Evolutionary conservation across 768 basidiomycete species (phyloP).

Genomic region (Lactarius quietus): DNA sequence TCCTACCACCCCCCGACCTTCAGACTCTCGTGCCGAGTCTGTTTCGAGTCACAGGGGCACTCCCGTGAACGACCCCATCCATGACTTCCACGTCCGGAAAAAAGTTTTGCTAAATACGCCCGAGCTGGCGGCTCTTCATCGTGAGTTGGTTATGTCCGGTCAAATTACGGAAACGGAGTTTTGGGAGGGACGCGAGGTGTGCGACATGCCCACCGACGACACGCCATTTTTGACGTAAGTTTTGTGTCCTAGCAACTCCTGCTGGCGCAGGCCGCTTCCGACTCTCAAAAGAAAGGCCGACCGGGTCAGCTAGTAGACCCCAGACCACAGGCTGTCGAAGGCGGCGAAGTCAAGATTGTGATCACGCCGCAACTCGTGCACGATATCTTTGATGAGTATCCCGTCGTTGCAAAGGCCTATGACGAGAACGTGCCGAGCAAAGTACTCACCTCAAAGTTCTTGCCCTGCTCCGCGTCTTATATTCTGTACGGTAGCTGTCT

Average conservation of each 20-base stretch:
- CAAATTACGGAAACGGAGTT: constrained; percentile 92
- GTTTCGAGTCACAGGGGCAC: constrained; percentile 52
- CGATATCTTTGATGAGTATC: constrained; percentile 98
- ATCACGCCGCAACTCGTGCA: constrained; percentile 89
- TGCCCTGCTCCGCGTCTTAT: constrained; percentile 7
- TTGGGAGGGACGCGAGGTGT: constrained; percentile 94
- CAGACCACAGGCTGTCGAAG: constrained; percentile 77
- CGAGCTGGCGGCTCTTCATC: constrained; percentile 77
- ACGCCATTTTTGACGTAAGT: constrained; percentile 30
- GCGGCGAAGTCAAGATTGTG: constrained; percentile 83
- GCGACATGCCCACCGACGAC: constrained; percentile 24
- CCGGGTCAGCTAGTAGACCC: constrained; percentile 85
- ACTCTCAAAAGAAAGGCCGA: constrained; percentile 75
- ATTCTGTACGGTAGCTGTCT: constrained; percentile 52
- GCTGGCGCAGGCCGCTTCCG: constrained; percentile 68
- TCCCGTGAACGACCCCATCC: constrained; percentile 57
- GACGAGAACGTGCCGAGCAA: constrained; percentile 87
- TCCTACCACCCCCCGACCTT: constrained; percentile 40
- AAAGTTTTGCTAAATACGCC: constrained; percentile 74
- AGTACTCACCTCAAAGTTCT: constrained; percentile 39
- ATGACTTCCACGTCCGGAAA: constrained; percentile 72
- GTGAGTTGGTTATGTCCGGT: constrained; percentile 79
- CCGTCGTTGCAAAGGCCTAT: constrained; percentile 89
- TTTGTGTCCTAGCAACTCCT: constrained; percentile 58
- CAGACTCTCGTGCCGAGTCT: constrained; percentile 60